These are phyloP conservation scores for Holtermannia corniformis DNA, from an alignment of 768 basidiomycete genomes.

Conservation along the genomic window DNA sequence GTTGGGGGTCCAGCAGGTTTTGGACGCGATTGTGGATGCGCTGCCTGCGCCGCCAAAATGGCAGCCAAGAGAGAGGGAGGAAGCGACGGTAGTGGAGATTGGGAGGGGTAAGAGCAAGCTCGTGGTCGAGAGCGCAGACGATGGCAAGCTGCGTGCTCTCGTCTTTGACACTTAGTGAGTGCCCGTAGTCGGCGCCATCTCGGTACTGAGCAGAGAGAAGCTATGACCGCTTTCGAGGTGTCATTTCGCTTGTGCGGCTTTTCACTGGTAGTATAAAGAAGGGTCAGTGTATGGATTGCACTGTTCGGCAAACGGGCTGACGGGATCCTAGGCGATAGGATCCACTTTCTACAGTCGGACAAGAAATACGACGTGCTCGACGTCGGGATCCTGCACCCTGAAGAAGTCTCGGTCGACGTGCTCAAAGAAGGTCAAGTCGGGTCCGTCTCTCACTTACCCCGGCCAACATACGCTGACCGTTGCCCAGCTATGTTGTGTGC, in stretches of 20 bases:
- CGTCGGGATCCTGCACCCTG: conserved; percentile 80
- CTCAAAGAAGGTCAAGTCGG: conserved; percentile 41
- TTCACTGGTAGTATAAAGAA: conserved; percentile 70
- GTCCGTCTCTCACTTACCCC: conserved; percentile 7
- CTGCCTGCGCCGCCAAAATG: conserved; percentile 93
- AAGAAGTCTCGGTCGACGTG: conserved; percentile 60
- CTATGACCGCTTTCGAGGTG: conserved; percentile 91
- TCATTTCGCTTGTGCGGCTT: conserved; percentile 80
- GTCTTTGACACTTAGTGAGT: conserved; percentile 86
- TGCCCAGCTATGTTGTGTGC: conserved; percentile 51
- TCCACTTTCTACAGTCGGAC: conserved; percentile 69
- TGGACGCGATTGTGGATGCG: conserved; percentile 69
- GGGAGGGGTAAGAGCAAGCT: conserved; percentile 76
- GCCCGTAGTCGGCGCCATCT: not conserved
- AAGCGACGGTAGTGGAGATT: conserved; percentile 56
- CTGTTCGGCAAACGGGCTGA: not conserved
- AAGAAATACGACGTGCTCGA: conserved; percentile 85
- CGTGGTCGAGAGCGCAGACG: conserved; percentile 44
- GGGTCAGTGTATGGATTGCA: conserved; percentile 46
- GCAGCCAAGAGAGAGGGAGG: conserved; percentile 60
- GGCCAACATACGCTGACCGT: not conserved
- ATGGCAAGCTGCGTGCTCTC: conserved; percentile 58
- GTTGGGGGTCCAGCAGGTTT: conserved; percentile 62
- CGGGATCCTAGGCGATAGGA: conserved; percentile 66
- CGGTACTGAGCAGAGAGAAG: conserved; percentile 44